A percentile compares a stretch with the other conserved stretches of the same genome.
Evolutionary conservation across 176 grass and related monocot species (phyloP).

Genomic region (Lolium multiflorum): DNA sequence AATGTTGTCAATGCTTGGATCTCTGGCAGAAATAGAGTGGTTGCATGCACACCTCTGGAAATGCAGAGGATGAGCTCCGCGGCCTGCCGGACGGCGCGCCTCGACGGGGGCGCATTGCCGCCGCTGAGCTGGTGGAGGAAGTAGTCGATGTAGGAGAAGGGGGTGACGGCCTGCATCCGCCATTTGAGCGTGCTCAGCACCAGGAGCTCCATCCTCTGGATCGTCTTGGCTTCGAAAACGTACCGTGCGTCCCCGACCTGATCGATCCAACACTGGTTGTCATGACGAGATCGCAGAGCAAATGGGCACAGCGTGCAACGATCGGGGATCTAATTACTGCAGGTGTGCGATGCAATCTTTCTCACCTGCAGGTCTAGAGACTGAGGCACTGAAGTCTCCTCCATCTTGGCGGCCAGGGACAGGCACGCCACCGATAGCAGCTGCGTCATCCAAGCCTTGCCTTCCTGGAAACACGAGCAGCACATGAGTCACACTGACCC

Average conservation of each 20-base stretch:
- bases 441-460: slow-evolving; percentile 83
- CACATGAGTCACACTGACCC: not conserved
- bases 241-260: slow-evolving; percentile 72
- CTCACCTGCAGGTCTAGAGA: slow-evolving; percentile 91
- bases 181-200: slow-evolving; percentile 90
- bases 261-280: not conserved
- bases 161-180: slow-evolving; percentile 96
- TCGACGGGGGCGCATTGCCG: slow-evolving; percentile 45
- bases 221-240: slow-evolving; percentile 93
- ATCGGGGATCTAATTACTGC: not conserved
- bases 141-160: slow-evolving; percentile 92
- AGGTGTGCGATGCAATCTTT: not conserved
- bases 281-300: slow-evolving; percentile 24
- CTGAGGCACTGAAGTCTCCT: slow-evolving; percentile 73
- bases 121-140: slow-evolving; percentile 78
- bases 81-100: slow-evolving; percentile 34
- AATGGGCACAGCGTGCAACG: not conserved
- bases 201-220: slow-evolving; percentile 97
- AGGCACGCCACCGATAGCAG: slow-evolving; percentile 88
- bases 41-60: slow-evolving; percentile 55
- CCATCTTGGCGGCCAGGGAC: slow-evolving; percentile 98
- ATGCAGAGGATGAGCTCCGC: slow-evolving; percentile 61
- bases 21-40: not conserved
- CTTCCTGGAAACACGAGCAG: slow-evolving; percentile 60
- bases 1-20: not conserved